Base-by-base conservation (phyloP, 208 protist genomes). In the Tritrichomonas musculus region DNA sequence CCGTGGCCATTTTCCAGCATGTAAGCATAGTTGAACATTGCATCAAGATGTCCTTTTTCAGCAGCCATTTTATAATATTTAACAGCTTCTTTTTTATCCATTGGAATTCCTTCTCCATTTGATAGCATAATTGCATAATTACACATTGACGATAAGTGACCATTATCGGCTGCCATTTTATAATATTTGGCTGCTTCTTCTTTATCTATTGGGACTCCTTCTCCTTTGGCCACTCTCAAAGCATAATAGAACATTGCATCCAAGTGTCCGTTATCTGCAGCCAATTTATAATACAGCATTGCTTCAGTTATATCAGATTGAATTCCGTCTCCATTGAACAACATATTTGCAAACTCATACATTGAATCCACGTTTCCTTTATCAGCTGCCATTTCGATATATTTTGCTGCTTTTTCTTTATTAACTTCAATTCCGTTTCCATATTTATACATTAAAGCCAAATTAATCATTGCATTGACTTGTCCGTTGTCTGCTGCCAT, bases 11-110 rank as follows among this genome's bases (percentile, higher is more conserved):
- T 30, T 14, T 36, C 25, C 9, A 25, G 41, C 33, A 82, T 47
- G 39, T 30, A n/a, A 22, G 41, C 73, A 20, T 82, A 82, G 73
- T 82, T 82, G 41, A 53, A 47, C 41, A 50, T 50, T 49, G 39
- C 73, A 14, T 53, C 4, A 13, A 41, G 39, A 44, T 82, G 25
- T 3, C 41, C 41, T 82, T 82, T 25, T n/a, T 82, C 73, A 30
- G 73, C 33, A 22, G 73, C n/a, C 41, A 82, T 50, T 36, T 82
- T 82, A 36, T 47, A 82, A 53, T 82, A 82, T 53, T 82, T 82
- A 2, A 41, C 73, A 0, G 73, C 73, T 36, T 53, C 11, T 44
- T 44, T 75, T 1, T 44, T 36, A 41, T 75, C 69, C 17, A 44
- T 75, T n/a, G 33, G 33, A n/a, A 75, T 36, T 4, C 69, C 69